Conservation (phyloP, 805 yeast species). For the Zygosaccharomyces bisporus region DNA sequence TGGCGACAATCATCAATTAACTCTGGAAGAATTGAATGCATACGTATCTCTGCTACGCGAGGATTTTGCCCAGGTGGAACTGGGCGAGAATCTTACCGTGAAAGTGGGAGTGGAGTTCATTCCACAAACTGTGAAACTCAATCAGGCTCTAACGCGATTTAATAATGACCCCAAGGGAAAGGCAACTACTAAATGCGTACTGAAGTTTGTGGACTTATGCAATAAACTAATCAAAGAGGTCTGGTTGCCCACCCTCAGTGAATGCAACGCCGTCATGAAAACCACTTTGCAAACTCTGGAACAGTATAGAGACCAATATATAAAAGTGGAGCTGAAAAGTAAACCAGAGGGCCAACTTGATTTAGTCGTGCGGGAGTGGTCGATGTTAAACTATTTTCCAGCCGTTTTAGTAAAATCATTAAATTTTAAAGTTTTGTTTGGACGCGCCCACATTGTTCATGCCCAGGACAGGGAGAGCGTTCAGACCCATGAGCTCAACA, state of each 20-base stretch:
- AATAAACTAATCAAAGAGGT: slow-evolving; percentile 7
- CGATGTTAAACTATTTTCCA: slow-evolving; percentile 17
- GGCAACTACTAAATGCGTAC: slow-evolving; percentile 4
- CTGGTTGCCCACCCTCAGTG: slow-evolving; percentile 11
- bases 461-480: slow-evolving; percentile 5
- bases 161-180: slow-evolving; percentile 4
- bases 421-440: slow-evolving; percentile 8
- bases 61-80: neutral
- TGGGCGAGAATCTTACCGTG: neutral
- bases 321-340: slow-evolving; percentile 8
- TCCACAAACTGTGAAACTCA: slow-evolving; percentile 12
- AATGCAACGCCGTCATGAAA: slow-evolving; percentile 6
- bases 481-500: slow-evolving; percentile 10
- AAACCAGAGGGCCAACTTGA: neutral
- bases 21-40: slow-evolving; percentile 13
- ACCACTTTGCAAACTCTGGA: slow-evolving; percentile 7
- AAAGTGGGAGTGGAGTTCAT: slow-evolving; percentile 9
- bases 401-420: slow-evolving; percentile 14
- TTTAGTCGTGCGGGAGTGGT: slow-evolving; percentile 11
- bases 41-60: slow-evolving; percentile 10
- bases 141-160: slow-evolving; percentile 9
- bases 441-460: neutral
- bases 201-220: slow-evolving; percentile 9
- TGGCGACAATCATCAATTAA: slow-evolving; percentile 4
- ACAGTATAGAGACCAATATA: slow-evolving; percentile 8